A percentile compares a stretch with the other conserved stretches of the same genome.
Conservation (phyloP, 2,329 filamentous ascomycete species). For the Trichothecium roseum region DNA sequence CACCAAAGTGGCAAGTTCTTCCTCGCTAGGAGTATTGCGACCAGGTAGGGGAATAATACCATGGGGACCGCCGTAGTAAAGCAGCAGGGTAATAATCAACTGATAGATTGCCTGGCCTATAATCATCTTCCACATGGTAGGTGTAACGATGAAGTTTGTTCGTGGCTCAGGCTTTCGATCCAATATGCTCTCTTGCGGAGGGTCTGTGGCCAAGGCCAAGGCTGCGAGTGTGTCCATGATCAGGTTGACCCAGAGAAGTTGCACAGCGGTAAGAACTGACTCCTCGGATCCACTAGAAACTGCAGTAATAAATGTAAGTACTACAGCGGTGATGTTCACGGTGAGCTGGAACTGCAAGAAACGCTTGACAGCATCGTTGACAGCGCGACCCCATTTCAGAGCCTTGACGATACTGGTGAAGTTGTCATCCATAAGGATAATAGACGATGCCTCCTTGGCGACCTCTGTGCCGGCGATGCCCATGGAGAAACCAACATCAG, state of each 20-base stretch:
- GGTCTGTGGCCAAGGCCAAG: constrained; percentile 79
- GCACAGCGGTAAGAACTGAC: constrained; percentile 78
- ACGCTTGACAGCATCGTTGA: constrained; percentile 69
- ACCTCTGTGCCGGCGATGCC: constrained; percentile 76
- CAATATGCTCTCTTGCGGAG: constrained; percentile 72
- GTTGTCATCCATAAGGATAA: constrained; percentile 82
- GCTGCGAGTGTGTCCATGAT: constrained; percentile 97
- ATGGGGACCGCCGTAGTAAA: constrained; percentile 62
- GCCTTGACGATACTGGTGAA: constrained; percentile 81
- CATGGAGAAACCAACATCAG: constrained; percentile 80
- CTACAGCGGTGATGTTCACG: constrained; percentile 85
- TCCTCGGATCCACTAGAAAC: constrained; percentile 58
- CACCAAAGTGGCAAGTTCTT: constrained; percentile 66
- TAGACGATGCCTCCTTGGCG: constrained; percentile 75
- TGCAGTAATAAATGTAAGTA: constrained; percentile 79
- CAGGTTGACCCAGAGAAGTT: constrained; percentile 90
- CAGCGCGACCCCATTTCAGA: constrained; percentile 68
- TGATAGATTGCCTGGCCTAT: constrained; percentile 87
- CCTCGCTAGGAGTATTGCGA: constrained; percentile 28
- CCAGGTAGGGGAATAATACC: constrained; percentile 30
- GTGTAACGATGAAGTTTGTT: constrained; percentile 58
- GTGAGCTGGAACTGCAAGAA: constrained; percentile 71
- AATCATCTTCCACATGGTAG: constrained; percentile 99
- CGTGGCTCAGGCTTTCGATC: constrained; percentile 60
- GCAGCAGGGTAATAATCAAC: constrained; percentile 65